Evolutionary conservation across 1,139 yeast genomes (phyloP), one percentile per base, ranked within the genome.

Genomic region (Suhomyces wounanorum): DNA sequence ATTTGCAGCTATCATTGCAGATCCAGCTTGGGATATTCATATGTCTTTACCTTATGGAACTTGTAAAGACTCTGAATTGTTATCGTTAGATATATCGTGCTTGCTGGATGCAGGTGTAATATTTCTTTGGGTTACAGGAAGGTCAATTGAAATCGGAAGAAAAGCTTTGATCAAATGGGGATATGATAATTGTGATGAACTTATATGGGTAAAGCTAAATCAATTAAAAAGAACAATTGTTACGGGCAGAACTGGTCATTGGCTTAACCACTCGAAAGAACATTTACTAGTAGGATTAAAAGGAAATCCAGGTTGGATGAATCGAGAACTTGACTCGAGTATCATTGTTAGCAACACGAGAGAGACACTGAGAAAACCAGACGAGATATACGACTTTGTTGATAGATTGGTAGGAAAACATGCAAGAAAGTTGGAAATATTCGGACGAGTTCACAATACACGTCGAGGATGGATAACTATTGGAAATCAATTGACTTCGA

Each of bases 201-300:
- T 92, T 58, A 82, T 92, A 18, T 92, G 98, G 98, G 81, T 90
- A 53, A 92, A 92, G 65, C 82, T 95, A 10, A 92, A 92, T 65
- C 97, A 92, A 64, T 71, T 92, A 53, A 83, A 86, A 31, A 73
- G 96, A 55, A 92, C 97, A 0, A 91, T 92, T 47, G 94, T 95
- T 53, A 92, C 98, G 0, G 98, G 98, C 0, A 73, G 97, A 55
- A 92, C 98, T 0, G 98, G 98, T 0, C 98, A 92, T 66, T 92
- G 98, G 98, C 74, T 92, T 46, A 92, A 92, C 64, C 98, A 92
- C 67, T 89, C 97, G 0, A 92, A 92, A 60, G 98, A 92, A 67
- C 97, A 92, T 65, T 73, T 90, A 43, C 69, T 92, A 11, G 89
- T 92, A 26, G 98, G 96, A 0, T 64, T 87, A 30, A 91, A 91